Evolutionary conservation across 2,329 filamentous ascomycete species (phyloP).

Genomic region (Apiospora rasikravindrae): DNA sequence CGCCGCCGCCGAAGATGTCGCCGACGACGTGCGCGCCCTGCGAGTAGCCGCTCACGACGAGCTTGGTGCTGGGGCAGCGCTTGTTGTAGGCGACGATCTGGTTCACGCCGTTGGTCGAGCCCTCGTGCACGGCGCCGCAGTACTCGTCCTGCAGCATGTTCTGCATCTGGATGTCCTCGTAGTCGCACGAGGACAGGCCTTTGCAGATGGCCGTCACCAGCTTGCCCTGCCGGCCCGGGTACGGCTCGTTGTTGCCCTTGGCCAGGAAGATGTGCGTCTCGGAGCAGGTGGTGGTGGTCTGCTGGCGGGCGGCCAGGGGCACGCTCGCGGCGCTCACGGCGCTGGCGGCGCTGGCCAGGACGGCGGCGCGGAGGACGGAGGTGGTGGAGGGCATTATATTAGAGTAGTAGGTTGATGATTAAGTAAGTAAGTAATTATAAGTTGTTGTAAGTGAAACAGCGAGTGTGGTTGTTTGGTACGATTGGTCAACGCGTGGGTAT

Average conservation of each 20-base stretch:
- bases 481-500: background rate
- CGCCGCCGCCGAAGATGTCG: constrained; percentile 43
- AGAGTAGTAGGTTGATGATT: background rate
- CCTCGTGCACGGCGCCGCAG: constrained; percentile 44
- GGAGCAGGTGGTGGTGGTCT: constrained; percentile 26
- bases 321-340: constrained; percentile 6
- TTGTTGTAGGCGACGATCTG: constrained; percentile 47
- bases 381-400: constrained; percentile 21
- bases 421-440: background rate
- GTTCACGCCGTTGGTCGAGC: constrained; percentile 39
- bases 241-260: constrained; percentile 42
- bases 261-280: constrained; percentile 34
- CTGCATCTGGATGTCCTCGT: constrained; percentile 39
- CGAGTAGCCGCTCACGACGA: constrained; percentile 49
- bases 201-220: constrained; percentile 39
- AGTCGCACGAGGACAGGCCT: constrained; percentile 29
- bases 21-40: constrained; percentile 47
- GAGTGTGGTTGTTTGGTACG: background rate
- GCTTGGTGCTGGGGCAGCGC: constrained; percentile 45
- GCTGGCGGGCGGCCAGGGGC: constrained; percentile 17
- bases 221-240: constrained; percentile 40
- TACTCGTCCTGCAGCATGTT: constrained; percentile 38
- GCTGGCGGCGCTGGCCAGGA: constrained; percentile 18
- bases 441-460: background rate
- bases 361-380: constrained; percentile 18